These are phyloP conservation scores for Plasmodium billcollinsi DNA, from an alignment of 169 alveolate species.

Conservation along the genomic window DNA sequence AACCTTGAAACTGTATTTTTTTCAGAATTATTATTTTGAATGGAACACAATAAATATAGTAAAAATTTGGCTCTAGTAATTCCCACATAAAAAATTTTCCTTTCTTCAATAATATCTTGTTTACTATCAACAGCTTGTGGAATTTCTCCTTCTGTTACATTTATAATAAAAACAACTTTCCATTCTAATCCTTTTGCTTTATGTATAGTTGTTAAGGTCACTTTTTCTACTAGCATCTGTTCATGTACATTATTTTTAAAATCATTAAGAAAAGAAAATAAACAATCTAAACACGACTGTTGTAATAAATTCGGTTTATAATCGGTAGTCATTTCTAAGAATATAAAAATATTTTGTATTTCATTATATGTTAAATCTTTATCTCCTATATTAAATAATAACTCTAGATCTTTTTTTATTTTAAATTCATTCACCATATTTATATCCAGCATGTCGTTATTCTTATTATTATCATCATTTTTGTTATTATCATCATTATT, in stretches of 20 bases:
- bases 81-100: constrained; percentile 89
- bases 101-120: constrained; percentile 85
- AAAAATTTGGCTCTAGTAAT: constrained; percentile 85
- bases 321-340: constrained; percentile 32
- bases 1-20: constrained; percentile 59
- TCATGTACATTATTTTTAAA: constrained; percentile 65
- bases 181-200: constrained; percentile 90
- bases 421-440: constrained; percentile 7
- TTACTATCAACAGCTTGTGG: constrained; percentile 67
- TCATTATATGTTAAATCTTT: constrained; percentile 27
- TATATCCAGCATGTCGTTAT: background rate
- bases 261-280: constrained; percentile 42
- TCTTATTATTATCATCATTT: background rate
- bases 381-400: constrained; percentile 25
- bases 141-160: constrained; percentile 81
- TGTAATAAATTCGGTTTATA: constrained; percentile 23
- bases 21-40: constrained; percentile 47
- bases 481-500: background rate
- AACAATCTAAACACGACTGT: constrained; percentile 40
- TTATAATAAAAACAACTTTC: constrained; percentile 86
- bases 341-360: constrained; percentile 44
- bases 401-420: constrained; percentile 33
- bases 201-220: constrained; percentile 87
- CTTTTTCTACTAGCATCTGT: constrained; percentile 78
- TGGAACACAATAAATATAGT: constrained; percentile 29